Evolutionary conservation across 805 yeast genomes (phyloP).

Genomic region (Metschnikowia lunata): DNA sequence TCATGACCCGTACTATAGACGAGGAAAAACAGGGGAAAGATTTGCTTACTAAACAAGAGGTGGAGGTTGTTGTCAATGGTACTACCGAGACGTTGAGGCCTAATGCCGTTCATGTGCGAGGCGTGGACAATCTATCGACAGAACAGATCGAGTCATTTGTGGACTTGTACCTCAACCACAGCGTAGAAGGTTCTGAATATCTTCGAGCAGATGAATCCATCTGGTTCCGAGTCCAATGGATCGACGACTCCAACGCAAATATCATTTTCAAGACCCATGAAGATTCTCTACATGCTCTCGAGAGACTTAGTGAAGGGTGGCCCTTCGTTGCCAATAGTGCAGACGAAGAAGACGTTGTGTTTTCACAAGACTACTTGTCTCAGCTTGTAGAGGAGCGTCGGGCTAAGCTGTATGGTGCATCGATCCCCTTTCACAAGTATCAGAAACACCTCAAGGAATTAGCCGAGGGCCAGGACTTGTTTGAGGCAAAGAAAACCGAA

Average conservation of each 20-base stretch:
- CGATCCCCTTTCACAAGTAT: constrained; percentile 30
- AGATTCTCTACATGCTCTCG: constrained; percentile 37
- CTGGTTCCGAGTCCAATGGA: constrained; percentile 55
- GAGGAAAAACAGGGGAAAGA: constrained; percentile 33
- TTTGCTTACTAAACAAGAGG: constrained; percentile 28
- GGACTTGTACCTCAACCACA: constrained; percentile 42
- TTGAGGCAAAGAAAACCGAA: constrained; percentile 10
- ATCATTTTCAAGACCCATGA: constrained; percentile 47
- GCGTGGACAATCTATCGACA: constrained; percentile 63
- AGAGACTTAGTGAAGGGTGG: constrained; percentile 25
- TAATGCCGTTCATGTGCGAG: constrained; percentile 47
- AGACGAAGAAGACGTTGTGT: constrained; percentile 1
- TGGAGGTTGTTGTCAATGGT: constrained; percentile 31
- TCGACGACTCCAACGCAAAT: constrained; percentile 57
- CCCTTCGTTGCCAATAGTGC: constrained; percentile 6
- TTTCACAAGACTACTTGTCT: constrained; percentile 19
- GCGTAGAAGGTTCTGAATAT: constrained; percentile 6
- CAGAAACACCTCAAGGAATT: constrained; percentile 15
- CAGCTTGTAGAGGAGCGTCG: constrained; percentile 33
- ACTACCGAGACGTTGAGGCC: constrained; percentile 35
- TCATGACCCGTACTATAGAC: constrained; percentile 36
- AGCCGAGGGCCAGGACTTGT: constrained; percentile 12
- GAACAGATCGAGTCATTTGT: constrained; percentile 54
- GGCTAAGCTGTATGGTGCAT: constrained; percentile 38
- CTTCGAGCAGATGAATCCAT: constrained; percentile 19